phyloP scores from a whole-genome alignment of 345 rosid genomes.

The Capsella bursapastoris region DNA sequence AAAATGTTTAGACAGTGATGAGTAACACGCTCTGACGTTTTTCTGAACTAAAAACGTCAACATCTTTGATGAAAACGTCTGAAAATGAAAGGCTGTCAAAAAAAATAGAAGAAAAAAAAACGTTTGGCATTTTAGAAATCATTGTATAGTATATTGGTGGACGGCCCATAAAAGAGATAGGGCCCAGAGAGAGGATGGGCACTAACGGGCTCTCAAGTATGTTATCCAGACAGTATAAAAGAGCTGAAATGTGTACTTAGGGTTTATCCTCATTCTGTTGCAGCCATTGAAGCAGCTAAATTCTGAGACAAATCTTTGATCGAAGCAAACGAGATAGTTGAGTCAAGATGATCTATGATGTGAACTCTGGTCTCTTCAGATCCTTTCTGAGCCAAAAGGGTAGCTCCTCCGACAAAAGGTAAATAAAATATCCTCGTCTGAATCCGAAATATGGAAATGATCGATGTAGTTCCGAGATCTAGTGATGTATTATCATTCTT shows the following conservation, averaged over 20 bases:
- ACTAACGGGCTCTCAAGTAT: neutral
- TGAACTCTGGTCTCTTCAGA: constrained; percentile 85
- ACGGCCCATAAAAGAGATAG: constrained; percentile 18
- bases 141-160: neutral
- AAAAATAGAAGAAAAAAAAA: neutral
- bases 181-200: constrained; percentile 10
- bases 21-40: constrained; percentile 9
- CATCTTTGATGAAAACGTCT: neutral
- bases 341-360: constrained; percentile 89
- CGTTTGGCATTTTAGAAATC: neutral
- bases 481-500: neutral
- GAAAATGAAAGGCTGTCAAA: neutral
- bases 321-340: neutral
- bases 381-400: constrained; percentile 98
- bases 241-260: constrained; percentile 1
- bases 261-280: constrained; percentile 14
- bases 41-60: constrained; percentile 4
- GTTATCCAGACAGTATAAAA: constrained; percentile 28
- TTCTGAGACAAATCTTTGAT: neutral
- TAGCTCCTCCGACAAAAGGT: constrained; percentile 92
- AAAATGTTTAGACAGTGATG: constrained; percentile 12
- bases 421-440: neutral
- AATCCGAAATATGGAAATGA: neutral
- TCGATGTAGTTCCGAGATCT: constrained; percentile 12
- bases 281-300: constrained; percentile 11